Evolutionary conservation across 495 filamentous ascomycete species (phyloP), one percentile per base, ranked within the genome.

Genomic region (Aspergillus conjunctus): DNA sequence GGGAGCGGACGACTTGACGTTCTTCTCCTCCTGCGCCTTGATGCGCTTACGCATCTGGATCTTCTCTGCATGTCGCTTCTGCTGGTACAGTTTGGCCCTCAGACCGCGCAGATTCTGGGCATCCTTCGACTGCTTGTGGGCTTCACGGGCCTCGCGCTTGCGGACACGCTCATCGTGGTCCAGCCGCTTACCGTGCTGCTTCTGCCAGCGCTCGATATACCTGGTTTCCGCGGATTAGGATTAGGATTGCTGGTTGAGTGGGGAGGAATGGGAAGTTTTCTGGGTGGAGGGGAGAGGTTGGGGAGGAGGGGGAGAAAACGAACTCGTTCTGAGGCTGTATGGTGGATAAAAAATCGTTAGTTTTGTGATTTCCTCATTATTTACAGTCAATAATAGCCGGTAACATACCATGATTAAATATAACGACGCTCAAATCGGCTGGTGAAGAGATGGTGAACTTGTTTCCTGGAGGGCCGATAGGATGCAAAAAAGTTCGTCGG

Each of bases 31-130:
- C 79, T 93, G 89, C 59, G 89, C 87, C 75, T 88, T 89, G 84
- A 98, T 96, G 68, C 87, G 81, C 85, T 98, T 97, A 76, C 90
- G 89, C 90, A 98, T 93, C 86, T 97, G 93, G 73, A 99, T 98
- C 88, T 99, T 99, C 79, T 98, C 91, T 68, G 89, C 85, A 77
- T 92, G 91, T 43, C 94, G 85, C 84, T 94, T 90, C 82, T 97
- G 90, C 73, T 91, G 88, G 81, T 96, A 90, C 69, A 96, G 82
- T 81, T 99, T 99, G 68, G 94, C 94, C 61, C 91, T 82, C 66
- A 97, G 84, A 63, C 95, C 94, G 61, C 87, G 87, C 66, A 97
- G 83, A 73, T 92, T 96, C 79, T 97, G 93, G 15, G 94, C 91
- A 76, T 97, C 85, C 66, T 92, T 79, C 49, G 90, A 93, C 55